A percentile compares a stretch with the other conserved stretches of the same genome.
phyloP scores from a whole-genome alignment of 2,329 filamentous ascomycete genomes.

The Neopestalotiopsis sp. region DNA sequence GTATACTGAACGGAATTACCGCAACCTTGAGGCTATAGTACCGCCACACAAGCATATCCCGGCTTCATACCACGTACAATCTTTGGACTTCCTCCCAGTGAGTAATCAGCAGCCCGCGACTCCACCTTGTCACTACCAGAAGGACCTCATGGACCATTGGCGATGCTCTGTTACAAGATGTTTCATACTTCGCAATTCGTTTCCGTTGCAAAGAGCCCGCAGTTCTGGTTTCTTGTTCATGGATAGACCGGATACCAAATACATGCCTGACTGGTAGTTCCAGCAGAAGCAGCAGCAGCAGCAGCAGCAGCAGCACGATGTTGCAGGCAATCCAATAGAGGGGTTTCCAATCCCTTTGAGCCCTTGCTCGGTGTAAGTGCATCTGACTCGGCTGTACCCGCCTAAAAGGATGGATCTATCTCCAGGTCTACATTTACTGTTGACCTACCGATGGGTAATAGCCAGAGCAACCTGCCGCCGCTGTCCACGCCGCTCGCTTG shows the following conservation, averaged over 20 bases:
- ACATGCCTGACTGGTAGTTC: background rate
- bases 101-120: slow-evolving; percentile 8
- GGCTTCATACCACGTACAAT: background rate
- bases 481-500: background rate
- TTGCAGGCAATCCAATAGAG: background rate
- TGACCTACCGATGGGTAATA: background rate
- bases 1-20: background rate
- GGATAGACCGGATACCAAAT: background rate
- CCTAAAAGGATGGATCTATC: slow-evolving; percentile 5
- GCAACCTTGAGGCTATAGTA: slow-evolving; percentile 9
- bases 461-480: background rate
- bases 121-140: background rate
- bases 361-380: slow-evolving; percentile 21
- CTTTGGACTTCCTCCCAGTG: background rate
- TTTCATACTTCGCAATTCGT: background rate
- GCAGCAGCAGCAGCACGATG: background rate
- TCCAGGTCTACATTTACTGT: background rate
- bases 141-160: slow-evolving; percentile 1
- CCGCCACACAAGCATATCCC: background rate
- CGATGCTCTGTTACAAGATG: background rate
- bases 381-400: slow-evolving; percentile 15
- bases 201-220: background rate
- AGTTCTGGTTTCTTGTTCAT: background rate
- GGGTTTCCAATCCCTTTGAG: background rate
- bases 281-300: background rate